phyloP scores from a whole-genome alignment of 176 grass and related monocot genomes.

The Phragmites australis region DNA sequence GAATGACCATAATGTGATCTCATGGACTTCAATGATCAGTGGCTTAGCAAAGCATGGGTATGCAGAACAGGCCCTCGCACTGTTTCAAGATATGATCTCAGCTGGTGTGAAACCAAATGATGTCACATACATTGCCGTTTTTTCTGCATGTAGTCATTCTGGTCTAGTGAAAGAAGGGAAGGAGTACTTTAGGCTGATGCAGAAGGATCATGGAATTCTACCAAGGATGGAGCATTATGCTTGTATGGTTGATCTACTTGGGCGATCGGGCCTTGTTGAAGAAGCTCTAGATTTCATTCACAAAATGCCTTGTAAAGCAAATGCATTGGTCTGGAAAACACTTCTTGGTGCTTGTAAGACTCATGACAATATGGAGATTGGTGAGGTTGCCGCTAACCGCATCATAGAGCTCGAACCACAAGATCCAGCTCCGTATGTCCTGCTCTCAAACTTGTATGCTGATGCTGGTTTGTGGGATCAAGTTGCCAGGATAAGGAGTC shows the following conservation, averaged over 20 bases:
- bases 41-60: slow-evolving; percentile 87
- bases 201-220: slow-evolving; percentile 54
- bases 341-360: slow-evolving; percentile 67
- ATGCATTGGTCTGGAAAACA: slow-evolving; percentile 79
- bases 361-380: slow-evolving; percentile 56
- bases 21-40: slow-evolving; percentile 89
- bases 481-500: slow-evolving; percentile 62
- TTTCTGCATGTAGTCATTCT: slow-evolving; percentile 85
- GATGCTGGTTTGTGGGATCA: slow-evolving; percentile 77
- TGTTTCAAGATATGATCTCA: slow-evolving; percentile 65
- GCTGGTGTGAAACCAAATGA: slow-evolving; percentile 72
- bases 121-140: slow-evolving; percentile 75
- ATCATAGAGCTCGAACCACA: slow-evolving; percentile 65
- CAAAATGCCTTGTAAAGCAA: slow-evolving; percentile 62
- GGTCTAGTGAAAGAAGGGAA: slow-evolving; percentile 71
- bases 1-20: slow-evolving; percentile 71
- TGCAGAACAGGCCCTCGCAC: slow-evolving; percentile 43
- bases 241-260: slow-evolving; percentile 83
- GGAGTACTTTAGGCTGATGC: slow-evolving; percentile 73
- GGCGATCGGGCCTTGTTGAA: slow-evolving; percentile 58
- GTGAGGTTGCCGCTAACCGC: slow-evolving; percentile 62
- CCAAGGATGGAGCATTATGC: slow-evolving; percentile 92
- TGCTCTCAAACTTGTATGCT: slow-evolving; percentile 89
- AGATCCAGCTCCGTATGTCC: slow-evolving; percentile 80
- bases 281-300: slow-evolving; percentile 74